Percentiles rank a stretch among this genome's conserved stretches.
Conservation (phyloP, 2,329 filamentous ascomycete genomes). For the Thermothelomyces thermophilus region DNA sequence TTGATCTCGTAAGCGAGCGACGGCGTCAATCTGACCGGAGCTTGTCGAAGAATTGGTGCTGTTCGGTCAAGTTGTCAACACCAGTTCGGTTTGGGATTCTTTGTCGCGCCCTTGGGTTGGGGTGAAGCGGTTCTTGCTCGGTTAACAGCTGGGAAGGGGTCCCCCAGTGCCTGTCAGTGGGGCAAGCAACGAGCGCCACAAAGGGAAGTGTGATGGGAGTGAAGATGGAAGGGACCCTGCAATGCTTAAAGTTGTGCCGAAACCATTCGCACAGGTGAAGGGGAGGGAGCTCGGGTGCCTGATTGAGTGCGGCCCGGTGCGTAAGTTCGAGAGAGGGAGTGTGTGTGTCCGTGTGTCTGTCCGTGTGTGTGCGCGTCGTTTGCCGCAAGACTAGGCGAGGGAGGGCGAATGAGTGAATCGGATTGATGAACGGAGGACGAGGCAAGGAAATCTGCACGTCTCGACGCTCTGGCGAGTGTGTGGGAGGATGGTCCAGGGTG, state of each 20-base stretch:
- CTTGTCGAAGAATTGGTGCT: not conserved
- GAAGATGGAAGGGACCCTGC: not conserved
- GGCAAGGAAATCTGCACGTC: slow-evolving; percentile 15
- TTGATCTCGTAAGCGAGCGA: not conserved
- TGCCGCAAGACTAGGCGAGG: not conserved
- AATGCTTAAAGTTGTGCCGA: not conserved
- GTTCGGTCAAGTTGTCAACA: not conserved
- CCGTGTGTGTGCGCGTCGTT: slow-evolving; percentile 5
- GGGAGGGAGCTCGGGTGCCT: not conserved
- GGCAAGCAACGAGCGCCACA: slow-evolving; percentile 9
- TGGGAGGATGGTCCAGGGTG: slow-evolving; percentile 7
- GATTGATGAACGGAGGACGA: slow-evolving; percentile 3
- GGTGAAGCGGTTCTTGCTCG: slow-evolving; percentile 9
- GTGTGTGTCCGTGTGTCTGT: not conserved
- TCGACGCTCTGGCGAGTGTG: slow-evolving; percentile 13
- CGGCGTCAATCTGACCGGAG: not conserved
- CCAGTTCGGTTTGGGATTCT: slow-evolving; percentile 1
- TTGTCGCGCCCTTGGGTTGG: not conserved
- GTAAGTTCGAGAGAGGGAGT: not conserved
- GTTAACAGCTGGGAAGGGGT: not conserved
- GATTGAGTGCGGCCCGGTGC: slow-evolving; percentile 4
- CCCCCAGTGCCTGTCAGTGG: slow-evolving; percentile 5
- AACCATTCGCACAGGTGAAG: slow-evolving; percentile 9
- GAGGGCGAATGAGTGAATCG: slow-evolving; percentile 1
- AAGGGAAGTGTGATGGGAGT: not conserved